Evolutionary conservation across 1,139 yeast species (phyloP), one percentile per base, ranked within the genome.

Genomic region (Suhomyces taliae): DNA sequence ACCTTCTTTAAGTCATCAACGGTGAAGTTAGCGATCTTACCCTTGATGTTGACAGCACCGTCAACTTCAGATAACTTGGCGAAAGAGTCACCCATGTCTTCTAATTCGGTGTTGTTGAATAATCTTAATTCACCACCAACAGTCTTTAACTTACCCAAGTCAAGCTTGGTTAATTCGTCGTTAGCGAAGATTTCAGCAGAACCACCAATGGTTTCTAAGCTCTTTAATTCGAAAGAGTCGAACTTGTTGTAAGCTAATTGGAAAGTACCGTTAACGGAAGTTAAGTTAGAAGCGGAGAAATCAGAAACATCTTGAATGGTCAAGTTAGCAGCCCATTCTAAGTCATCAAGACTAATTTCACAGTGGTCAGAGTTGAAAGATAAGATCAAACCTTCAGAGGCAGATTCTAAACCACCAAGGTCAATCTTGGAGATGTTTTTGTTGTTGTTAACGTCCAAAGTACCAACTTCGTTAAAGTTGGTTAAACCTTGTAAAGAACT

Each of bases 311-410:
- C 79, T 60, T 74, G 79, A 47, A 75, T 58, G 47, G 79, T 73
- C 56, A 75, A 64, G 64, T 74, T 74, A 41, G 77, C 66, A 36
- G 79, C 77, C 74, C 74, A 71, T 39, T 55, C 45, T 61, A 75
- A 71, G 46, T 59, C 49, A 53, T 74, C 72, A 56, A 75, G 63
- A 39, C 56, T 62, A 51, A 75, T 66, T 36, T 66, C 63, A 58
- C 76, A 72, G 39, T 70, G 60, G 60, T 74, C 79, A 54, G 67
- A 62, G 66, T 75, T 75, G 68, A 75, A 75, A 52, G 73, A 64
- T 50, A 75, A 63, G 47, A 71, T 67, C 58, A 75, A 66, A 48
- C 64, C 64, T 49, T 70, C 72, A 37, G 65, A 51, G 44, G 72
- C 77, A 15, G 64, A 47, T 55, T 65, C 49, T 57, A 75, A 69